Conservation (phyloP, 2,329 filamentous ascomycete genomes). For the Aspergillus hiratsukae region DNA sequence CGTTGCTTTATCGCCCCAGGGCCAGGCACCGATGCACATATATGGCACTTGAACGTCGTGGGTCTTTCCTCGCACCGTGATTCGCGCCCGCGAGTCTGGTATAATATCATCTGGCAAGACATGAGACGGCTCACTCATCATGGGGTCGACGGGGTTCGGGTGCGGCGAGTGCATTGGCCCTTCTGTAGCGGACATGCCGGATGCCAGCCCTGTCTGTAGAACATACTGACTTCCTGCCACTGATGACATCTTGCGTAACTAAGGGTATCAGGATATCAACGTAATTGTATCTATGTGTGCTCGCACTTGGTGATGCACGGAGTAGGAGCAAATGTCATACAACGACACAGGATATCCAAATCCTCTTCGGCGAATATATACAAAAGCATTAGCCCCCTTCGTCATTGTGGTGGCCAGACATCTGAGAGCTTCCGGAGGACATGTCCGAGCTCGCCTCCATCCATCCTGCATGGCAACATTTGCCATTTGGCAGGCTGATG, state of each 20-base stretch:
- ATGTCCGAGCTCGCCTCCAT: neutral
- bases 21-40: slow-evolving; percentile 25
- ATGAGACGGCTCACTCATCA: slow-evolving; percentile 16
- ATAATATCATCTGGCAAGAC: slow-evolving; percentile 17
- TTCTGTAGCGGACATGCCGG: slow-evolving; percentile 22
- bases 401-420: neutral
- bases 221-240: slow-evolving; percentile 19
- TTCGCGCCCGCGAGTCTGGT: slow-evolving; percentile 16
- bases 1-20: slow-evolving; percentile 28
- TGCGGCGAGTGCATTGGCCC: slow-evolving; percentile 14
- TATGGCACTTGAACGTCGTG: slow-evolving; percentile 24
- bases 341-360: neutral
- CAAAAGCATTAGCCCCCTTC: neutral
- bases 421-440: neutral
- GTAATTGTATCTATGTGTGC: neutral
- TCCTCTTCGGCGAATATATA: neutral
- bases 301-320: neutral
- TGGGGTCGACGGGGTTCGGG: slow-evolving; percentile 16
- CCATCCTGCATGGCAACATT: neutral
- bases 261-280: neutral
- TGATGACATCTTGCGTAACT: slow-evolving; percentile 8
- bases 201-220: slow-evolving; percentile 18
- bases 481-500: neutral
- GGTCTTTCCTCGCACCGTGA: slow-evolving; percentile 18
- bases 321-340: neutral